Evolutionary conservation across 2,329 filamentous ascomycete genomes (phyloP).

Genomic region (Arthrinium phaeospermum): DNA sequence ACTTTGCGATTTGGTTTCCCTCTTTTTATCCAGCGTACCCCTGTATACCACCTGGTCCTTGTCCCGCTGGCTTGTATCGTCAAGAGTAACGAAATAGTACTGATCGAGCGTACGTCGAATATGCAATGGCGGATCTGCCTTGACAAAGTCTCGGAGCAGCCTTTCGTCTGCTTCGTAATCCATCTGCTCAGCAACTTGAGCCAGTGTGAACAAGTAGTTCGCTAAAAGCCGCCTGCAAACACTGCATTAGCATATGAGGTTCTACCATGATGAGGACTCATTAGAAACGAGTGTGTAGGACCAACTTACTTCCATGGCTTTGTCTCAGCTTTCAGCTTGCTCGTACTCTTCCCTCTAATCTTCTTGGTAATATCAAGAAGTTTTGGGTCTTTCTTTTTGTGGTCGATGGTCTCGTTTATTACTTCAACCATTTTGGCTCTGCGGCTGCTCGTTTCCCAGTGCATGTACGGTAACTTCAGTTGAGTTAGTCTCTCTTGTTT

Average conservation of each 20-base stretch:
- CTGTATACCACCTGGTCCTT: conserved; percentile 74
- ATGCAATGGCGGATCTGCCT: conserved; percentile 65
- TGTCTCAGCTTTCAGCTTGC: neutral
- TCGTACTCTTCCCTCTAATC: conserved; percentile 7
- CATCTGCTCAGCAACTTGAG: conserved; percentile 30
- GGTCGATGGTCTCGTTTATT: conserved; percentile 27
- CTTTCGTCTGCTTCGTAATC: conserved; percentile 30
- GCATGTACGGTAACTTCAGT: conserved; percentile 35
- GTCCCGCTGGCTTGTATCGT: conserved; percentile 64
- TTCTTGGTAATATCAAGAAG: neutral
- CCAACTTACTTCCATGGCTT: neutral
- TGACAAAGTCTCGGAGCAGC: conserved; percentile 59
- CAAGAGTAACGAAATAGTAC: conserved; percentile 65
- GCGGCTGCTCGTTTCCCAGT: conserved; percentile 35
- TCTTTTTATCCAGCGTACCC: conserved; percentile 56
- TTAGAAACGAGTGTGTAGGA: neutral
- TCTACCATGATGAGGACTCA: neutral
- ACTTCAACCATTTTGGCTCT: conserved; percentile 24
- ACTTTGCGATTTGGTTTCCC: conserved; percentile 33
- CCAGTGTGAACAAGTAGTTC: conserved; percentile 27
- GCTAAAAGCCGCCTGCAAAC: conserved; percentile 18
- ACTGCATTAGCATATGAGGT: neutral
- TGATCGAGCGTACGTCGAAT: conserved; percentile 67
- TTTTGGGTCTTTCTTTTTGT: neutral
- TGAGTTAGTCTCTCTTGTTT: neutral